Base-by-base conservation (phyloP, 768 basidiomycete species). In the Suillus plorans region DNA sequence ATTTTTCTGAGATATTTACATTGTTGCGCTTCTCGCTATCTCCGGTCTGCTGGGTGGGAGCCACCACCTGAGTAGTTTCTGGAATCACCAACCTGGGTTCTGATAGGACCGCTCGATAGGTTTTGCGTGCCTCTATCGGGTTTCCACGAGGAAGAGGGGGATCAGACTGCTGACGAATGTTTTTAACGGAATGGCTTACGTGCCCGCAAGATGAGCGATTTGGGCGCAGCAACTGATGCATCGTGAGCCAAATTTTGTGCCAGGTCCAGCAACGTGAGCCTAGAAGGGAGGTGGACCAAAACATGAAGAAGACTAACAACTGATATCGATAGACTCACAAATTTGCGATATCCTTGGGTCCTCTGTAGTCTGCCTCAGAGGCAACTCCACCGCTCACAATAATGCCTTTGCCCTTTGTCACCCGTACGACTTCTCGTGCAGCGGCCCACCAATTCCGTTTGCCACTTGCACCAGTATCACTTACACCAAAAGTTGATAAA, bases 401-500 rank as follows among this genome's bases (percentile, higher is more conserved):
- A 61, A 95, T 72, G 0, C 87, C 89, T 71, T 88, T 91, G 1
- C 93, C 92, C 68, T 92, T 92, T 3, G 92, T 89, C 2, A 93
- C 92, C 1, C 94, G 82, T 20, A 86, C 82, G 3, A 95, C 79
- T 75, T 96, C 94, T 41, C 89, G 80, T 13, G 91, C 86, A 0
- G 86, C 82, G 0, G 90, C 86, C 94, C 94, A 92, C 93, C 92
- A 92, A 68, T 94, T 92, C 47, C 91, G 78, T 77, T 91, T 91
- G 5, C 86, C 84, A 10, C 74, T 75, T 3, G 80, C 70, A 0
- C 85, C 87, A 37, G 79, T 81, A 63, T 88, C 86, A 18, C 80
- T 84, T 3, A 77, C 84, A 7, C 83, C 82, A 14, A 84, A 80
- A 18, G 80, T 77, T 4, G 77, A 68, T 13, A 85, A 73, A 22